Evolutionary conservation across 208 protist species (phyloP).

Genomic region (Trichomonas vaginalis): DNA sequence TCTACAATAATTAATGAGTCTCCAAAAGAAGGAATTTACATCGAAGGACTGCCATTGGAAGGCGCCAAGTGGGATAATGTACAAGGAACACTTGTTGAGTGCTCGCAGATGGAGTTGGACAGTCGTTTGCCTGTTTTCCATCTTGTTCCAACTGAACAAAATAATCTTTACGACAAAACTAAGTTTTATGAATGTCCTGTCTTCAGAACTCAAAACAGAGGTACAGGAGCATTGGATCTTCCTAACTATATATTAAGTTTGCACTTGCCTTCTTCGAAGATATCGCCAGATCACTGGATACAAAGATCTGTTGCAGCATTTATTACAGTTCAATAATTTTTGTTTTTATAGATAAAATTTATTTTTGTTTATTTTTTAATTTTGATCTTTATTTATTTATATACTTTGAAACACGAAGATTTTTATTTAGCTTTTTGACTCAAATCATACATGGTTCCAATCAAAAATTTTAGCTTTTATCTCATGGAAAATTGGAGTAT

Average conservation of each 20-base stretch:
- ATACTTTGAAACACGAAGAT: too few species aligned
- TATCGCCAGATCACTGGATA: background rate
- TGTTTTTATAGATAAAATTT: too few species aligned
- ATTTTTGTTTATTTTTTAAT: too few species aligned
- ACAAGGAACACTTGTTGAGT: constrained; percentile 66
- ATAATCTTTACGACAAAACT: background rate
- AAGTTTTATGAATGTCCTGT: background rate
- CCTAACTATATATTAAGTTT: background rate
- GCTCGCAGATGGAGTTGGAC: constrained; percentile 78
- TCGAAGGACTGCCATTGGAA: constrained; percentile 82
- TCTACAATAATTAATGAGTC: constrained; percentile 44
- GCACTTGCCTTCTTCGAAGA: background rate
- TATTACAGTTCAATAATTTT: background rate
- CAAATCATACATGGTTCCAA: too few species aligned
- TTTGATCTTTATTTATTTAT: too few species aligned
- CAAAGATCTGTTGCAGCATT: background rate
- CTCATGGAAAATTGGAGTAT: too few species aligned
- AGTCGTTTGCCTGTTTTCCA: constrained; percentile 84
- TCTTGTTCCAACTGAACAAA: constrained; percentile 70
- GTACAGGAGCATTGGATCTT: background rate
- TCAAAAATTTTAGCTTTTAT: too few species aligned
- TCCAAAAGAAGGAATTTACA: constrained; percentile 71
- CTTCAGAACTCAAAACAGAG: background rate
- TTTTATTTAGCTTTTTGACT: too few species aligned
- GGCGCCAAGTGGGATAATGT: constrained; percentile 72